Evolutionary conservation across 306 rosid species (phyloP).

Genomic region (Lotus japonicus): DNA sequence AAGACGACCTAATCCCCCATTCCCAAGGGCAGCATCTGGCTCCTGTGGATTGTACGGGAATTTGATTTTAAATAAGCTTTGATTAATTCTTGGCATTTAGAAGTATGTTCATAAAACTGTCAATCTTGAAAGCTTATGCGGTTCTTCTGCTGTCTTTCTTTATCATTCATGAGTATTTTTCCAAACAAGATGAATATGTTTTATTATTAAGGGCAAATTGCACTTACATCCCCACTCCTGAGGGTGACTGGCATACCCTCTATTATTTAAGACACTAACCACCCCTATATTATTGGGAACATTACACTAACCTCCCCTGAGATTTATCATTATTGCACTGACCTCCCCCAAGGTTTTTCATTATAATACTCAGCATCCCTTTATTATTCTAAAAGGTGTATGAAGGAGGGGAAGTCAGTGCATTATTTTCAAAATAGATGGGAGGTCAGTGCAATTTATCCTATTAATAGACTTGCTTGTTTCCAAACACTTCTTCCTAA

Average conservation of each 20-base stretch:
- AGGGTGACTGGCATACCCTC: too few species aligned
- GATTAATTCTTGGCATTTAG: conserved; percentile 7
- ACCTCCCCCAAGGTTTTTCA: too few species aligned
- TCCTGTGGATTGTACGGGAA: conserved; percentile 43
- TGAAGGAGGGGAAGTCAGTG: too few species aligned
- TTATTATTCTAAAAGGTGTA: too few species aligned
- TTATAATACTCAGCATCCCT: too few species aligned
- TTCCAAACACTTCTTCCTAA: not conserved
- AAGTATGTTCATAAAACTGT: not conserved
- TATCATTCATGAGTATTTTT: conserved; percentile 1
- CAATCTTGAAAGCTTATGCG: not conserved
- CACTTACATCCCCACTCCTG: too few species aligned
- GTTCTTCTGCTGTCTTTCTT: conserved; percentile 2
- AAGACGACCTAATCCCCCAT: conserved; percentile 93
- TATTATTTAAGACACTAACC: too few species aligned
- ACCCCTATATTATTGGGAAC: too few species aligned
- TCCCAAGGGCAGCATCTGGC: conserved; percentile 97
- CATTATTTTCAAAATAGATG: too few species aligned
- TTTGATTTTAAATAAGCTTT: not conserved
- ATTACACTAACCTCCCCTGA: too few species aligned
- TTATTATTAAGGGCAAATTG: not conserved
- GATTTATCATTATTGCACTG: too few species aligned
- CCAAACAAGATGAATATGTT: conserved; percentile 9
- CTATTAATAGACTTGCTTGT: conserved; percentile 8
- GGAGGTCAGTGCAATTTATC: too few species aligned